These are phyloP conservation scores for Aspergillus ochraceus DNA, from an alignment of 2,329 filamentous ascomycete genomes.

Conservation along the genomic window DNA sequence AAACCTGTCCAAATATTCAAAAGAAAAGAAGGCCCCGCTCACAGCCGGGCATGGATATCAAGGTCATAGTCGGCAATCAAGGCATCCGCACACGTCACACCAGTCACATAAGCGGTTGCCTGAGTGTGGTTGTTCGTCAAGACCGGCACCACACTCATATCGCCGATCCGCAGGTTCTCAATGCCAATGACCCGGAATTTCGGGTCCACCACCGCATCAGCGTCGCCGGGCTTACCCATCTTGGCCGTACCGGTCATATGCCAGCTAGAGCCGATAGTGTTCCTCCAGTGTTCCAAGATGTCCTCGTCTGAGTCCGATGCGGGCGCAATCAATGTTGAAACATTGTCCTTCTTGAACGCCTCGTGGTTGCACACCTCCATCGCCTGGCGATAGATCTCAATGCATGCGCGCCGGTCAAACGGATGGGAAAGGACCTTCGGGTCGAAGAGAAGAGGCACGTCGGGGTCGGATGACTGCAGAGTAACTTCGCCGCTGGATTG, in stretches of 20 bases:
- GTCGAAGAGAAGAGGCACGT: constrained; percentile 53
- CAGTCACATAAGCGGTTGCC: constrained; percentile 56
- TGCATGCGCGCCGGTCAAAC: constrained; percentile 54
- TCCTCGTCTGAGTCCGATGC: constrained; percentile 55
- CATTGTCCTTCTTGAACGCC: constrained; percentile 46
- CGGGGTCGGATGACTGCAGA: constrained; percentile 55
- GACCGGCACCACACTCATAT: constrained; percentile 46
- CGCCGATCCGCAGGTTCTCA: constrained; percentile 41
- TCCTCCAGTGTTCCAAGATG: constrained; percentile 49
- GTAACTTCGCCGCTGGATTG: constrained; percentile 54
- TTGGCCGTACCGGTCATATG: constrained; percentile 59
- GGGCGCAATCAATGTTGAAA: constrained; percentile 46
- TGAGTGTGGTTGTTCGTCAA: constrained; percentile 53
- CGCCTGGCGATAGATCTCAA: constrained; percentile 51
- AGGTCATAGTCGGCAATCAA: constrained; percentile 48
- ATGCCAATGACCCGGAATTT: constrained; percentile 41
- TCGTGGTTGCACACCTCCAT: constrained; percentile 46
- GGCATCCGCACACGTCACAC: constrained; percentile 53
- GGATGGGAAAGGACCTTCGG: constrained; percentile 55
- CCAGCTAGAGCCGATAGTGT: constrained; percentile 50
- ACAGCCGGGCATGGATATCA: constrained; percentile 3
- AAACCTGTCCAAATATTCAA: background rate
- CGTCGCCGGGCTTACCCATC: constrained; percentile 53
- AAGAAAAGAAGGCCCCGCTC: background rate
- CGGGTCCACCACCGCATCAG: constrained; percentile 50